Evolutionary conservation across 2,329 filamentous ascomycete species (phyloP), one percentile per base, ranked within the genome.

Genomic region (Fonsecaea pedrosoi): DNA sequence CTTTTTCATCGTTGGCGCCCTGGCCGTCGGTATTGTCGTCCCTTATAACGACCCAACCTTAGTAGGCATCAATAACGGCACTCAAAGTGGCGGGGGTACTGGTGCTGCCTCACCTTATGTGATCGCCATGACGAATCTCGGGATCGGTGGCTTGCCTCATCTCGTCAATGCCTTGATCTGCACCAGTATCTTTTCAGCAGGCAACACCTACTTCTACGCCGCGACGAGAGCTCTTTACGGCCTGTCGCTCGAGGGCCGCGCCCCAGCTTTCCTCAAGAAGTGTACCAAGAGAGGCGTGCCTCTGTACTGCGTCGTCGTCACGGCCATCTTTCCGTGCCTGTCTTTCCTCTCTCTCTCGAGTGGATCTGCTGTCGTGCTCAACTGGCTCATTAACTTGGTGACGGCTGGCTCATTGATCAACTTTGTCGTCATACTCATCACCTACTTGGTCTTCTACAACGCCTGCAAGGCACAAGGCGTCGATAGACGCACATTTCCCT

Each of bases 371-470:
- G 76, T 77, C 18, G 83, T 89, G 12, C 89, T 90, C 73, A 78
- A 76, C 60, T 89, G 89, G 81, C 89, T 90, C 70, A 86, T 89
- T 77, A 88, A 89, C 77, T 79, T 90, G 21, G 85, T 86, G 59
- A 89, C 86, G 37, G 83, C 83, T 9, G 88, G 88, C 74, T 86
- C 88, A 0, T 86, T 86, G 9, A 83, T 89, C 71, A 87, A 82
- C 74, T 85, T 70, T 50, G 70, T 87, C 6, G 83, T 85, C 60
- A 85, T 86, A 80, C 73, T 81, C 32, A 84, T 86, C 75, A 83
- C 83, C 13, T 78, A 84, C 67, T 76, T 86, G 38, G 83, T 82
- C 38, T 85, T 87, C 75, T 83, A 85, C 77, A 79, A 81, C 53
- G 86, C 86, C 3, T 78, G 77, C 69, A 79, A 83, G 71, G 82